Base-by-base conservation (phyloP, 176 grass and related monocot genomes). In the Rhipidocladum racemiflorum region DNA sequence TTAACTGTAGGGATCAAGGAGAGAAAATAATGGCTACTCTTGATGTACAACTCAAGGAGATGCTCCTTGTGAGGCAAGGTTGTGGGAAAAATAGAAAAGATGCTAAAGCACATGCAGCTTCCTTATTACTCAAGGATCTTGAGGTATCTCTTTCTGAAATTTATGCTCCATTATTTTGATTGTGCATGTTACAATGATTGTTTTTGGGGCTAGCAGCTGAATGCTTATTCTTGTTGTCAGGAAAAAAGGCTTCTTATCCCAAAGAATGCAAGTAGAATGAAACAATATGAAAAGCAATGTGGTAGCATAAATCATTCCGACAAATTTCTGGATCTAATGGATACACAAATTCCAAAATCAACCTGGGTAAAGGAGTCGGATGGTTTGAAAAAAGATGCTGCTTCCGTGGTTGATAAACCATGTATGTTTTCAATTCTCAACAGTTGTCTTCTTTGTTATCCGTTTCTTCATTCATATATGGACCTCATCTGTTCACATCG, bases 81-180 rank as follows among this genome's bases (percentile, higher is more conserved):
- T 27, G 38, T 65, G 90, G 88, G 18, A 90, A 77, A 83, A 95
- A 74, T 9, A 93, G 82, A 84, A 91, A 90, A 45, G 85, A 83
- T 66, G 92, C 96, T 18, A 95, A 90, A 91, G 92, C 88, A 40
- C 89, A 93, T 35, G 92, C 96, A 54, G 88, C 96, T 90, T 93
- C 74, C 72, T 59, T 88, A 24, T 87, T 98, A 51, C 86, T 95
- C 46, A 91, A 91, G 85, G 96, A 98, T 81, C 76, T 98, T 34
- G 87, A 93, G 85, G 96, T 98, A 71, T 77, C 66, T 56, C 45
- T 79, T 74, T 32, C 55, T 68, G 36, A 38, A 38, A 6, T 76
- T 56, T 51, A 36, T 49, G 38, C 78, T 82, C 69, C 53, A 38
- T 63, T 86, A 55, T 82, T 85, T 86, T 39, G 35, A 54, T 63